Base-by-base conservation (phyloP, 1,284 basidiomycete genomes). In the Tylopilus sp. region DNA sequence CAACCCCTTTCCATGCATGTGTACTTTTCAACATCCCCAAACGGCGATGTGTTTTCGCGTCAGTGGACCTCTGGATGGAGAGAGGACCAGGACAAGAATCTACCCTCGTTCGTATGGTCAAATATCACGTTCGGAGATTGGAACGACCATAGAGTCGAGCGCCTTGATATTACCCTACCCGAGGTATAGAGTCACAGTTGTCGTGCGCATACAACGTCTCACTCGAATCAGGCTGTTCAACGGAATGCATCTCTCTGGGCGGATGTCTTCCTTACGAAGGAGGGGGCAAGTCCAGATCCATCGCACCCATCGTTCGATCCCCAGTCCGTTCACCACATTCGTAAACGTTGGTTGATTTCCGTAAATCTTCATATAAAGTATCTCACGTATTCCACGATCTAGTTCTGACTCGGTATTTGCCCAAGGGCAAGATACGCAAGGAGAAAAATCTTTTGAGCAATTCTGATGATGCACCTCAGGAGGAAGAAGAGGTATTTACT, bases 391-490 rank as follows among this genome's bases (percentile, higher is more conserved):
- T 8, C 26, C 34, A 36, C 49, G 30, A 42, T 41, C 31, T 40
- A 96, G 92, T 89, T 35, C 73, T 99, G 53, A 95, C 92, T 2
- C 83, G 89, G 11, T 93, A 93, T 67, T 61, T 89, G 42, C 79
- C 88, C 4, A 86, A 83, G 60, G 64, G 74, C 34, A 92, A 86
- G 63, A 68, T 80, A 16, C 78, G 92, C 31, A 93, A 89, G 63
- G 84, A 86, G 66, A 92, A 94, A 71, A 94, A 85, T 53, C 78
- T 98, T 11, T 73, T 98, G 21, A 70, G 73, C 39, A 67, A 68
- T 25, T 46, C 56, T 3, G 68, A 71, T 35, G 67, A 69, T 30
- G 62, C 68, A 31, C 73, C 67, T 15, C 71, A 71, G 10, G 34
- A 36, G 8, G 33, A 34, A 6, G 75, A 79, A 42, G 74, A 76